Base-by-base conservation (phyloP, 1,284 basidiomycete species). In the Ganoderma sinense region DNA sequence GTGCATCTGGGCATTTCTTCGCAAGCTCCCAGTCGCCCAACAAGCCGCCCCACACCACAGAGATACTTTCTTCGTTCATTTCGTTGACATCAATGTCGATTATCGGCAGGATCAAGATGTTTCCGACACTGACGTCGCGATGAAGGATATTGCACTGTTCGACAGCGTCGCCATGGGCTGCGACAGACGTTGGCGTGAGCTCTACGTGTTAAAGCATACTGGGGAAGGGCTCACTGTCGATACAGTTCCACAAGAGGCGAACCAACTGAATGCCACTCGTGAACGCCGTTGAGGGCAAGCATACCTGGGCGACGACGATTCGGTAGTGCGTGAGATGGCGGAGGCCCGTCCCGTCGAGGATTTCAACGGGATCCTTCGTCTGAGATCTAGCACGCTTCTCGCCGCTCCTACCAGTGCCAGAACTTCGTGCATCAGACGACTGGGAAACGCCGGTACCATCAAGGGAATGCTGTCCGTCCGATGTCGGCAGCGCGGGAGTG, bases 81-180 rank as follows among this genome's bases (percentile, higher is more conserved):
- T 43, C 11, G 31, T 43, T 16, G 13, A 39, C 23, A 6, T 7
- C 31, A 8, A 16, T 29, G 18, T 33, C 14, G 62, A 67, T 7
- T 14, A 18, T 69, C 2, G 71, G 71, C 14, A 59, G 48, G 13
- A 72, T 72, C 29, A 72, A 45, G 20, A 72, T 31, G 56, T 72
- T 72, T 5, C 71, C 71, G 2, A 56, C 51, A 53, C 71, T 72
- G 41, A 72, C 45, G 41, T 72, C 71, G 41, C 71, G 65, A 45
- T 72, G 71, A 1, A 72, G 31, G 5, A 68, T 31, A 0, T 40
- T 4, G 43, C 23, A 45, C 2, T 14, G 13, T 2, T 39, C 31
- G 23, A 41, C 48, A 2, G 70, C 70, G 1, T 56, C 23, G 31
- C 55, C 39, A 53, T 71, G 70, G 2, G 61, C 70, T 71, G 43